Evolutionary conservation across 345 rosid genomes (phyloP).

Genomic region (Citropsis articulata): DNA sequence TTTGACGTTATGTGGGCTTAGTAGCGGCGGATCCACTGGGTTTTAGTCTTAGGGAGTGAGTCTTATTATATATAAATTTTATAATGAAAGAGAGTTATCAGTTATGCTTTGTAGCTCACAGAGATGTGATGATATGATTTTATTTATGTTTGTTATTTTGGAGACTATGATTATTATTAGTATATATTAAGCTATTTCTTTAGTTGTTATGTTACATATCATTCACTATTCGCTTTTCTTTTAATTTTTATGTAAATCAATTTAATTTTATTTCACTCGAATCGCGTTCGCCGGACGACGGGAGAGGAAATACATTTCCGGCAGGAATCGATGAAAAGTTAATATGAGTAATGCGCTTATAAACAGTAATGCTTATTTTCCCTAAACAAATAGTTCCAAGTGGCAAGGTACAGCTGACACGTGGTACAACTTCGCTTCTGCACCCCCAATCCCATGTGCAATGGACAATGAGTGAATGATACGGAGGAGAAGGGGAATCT

Average conservation of each 20-base stretch:
- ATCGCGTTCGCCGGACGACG: background rate
- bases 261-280: background rate
- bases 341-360: no score
- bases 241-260: background rate
- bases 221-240: background rate
- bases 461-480: background rate
- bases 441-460: no score
- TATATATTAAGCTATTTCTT: conserved; percentile 1
- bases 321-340: background rate
- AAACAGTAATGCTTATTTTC: no score
- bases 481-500: background rate
- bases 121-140: background rate
- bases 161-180: background rate
- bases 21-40: background rate
- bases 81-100: background rate
- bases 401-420: background rate
- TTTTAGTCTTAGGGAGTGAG: background rate
- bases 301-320: background rate
- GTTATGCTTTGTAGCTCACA: background rate
- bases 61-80: background rate
- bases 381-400: no score
- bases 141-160: background rate
- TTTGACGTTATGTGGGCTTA: background rate
- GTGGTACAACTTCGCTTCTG: no score
- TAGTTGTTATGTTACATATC: background rate